Evolutionary conservation across 2,329 filamentous ascomycete genomes (phyloP).

Genomic region (Teratosphaeria nubilosa): DNA sequence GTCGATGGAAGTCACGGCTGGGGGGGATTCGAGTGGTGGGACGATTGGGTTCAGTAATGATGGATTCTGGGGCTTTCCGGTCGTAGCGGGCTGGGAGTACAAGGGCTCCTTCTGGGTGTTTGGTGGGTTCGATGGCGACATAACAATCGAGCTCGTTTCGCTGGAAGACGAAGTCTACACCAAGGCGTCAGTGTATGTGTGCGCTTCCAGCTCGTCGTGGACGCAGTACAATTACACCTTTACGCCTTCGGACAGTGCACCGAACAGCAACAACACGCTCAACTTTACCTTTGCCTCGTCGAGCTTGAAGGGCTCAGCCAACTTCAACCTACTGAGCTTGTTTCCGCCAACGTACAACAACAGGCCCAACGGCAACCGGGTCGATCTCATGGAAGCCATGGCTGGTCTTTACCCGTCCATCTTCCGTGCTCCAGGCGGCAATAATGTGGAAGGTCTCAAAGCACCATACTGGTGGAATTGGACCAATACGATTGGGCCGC

Average conservation of each 20-base stretch:
- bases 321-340: constrained; percentile 44
- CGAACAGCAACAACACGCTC: constrained; percentile 43
- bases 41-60: constrained; percentile 36
- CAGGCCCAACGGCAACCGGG: constrained; percentile 41
- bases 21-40: constrained; percentile 18
- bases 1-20: constrained; percentile 35
- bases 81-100: constrained; percentile 19
- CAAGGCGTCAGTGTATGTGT: constrained; percentile 14
- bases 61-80: constrained; percentile 25
- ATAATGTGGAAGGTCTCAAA: constrained; percentile 40
- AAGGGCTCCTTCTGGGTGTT: constrained; percentile 27
- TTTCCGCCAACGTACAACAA: constrained; percentile 47
- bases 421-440: constrained; percentile 55
- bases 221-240: constrained; percentile 24
- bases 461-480: constrained; percentile 33
- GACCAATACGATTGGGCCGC: constrained; percentile 45
- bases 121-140: constrained; percentile 22
- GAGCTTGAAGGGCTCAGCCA: constrained; percentile 29
- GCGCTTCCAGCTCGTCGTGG: constrained; percentile 19
- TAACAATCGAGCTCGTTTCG: constrained; percentile 29
- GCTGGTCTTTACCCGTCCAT: constrained; percentile 30
- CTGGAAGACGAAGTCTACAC: constrained; percentile 29
- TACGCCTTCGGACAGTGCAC: constrained; percentile 24
- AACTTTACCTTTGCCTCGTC: constrained; percentile 36
- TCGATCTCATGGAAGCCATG: constrained; percentile 37